Conservation (phyloP, 257 asterid genomes). For the Ajuga chamaepitys region DNA sequence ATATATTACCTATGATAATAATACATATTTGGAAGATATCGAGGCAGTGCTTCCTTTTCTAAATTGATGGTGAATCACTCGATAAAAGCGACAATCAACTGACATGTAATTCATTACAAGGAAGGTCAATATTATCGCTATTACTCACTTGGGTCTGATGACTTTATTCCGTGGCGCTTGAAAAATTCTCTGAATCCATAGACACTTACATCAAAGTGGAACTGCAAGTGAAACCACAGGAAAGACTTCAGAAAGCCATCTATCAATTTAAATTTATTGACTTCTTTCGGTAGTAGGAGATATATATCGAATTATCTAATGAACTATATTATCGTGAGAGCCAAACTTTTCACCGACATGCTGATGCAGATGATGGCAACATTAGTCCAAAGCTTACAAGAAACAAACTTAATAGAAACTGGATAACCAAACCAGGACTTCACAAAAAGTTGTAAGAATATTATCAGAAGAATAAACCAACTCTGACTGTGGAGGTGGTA, state of each 20-base stretch:
- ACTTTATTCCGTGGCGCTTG: conserved; percentile 56
- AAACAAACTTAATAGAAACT: no score
- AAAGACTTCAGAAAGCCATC: conserved; percentile 6
- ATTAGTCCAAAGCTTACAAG: no score
- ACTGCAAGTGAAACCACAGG: conserved; percentile 39
- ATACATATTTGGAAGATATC: background rate
- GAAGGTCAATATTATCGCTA: background rate
- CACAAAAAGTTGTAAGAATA: no score
- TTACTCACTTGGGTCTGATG: conserved; percentile 35
- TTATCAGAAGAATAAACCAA: no score
- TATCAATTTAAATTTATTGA: background rate
- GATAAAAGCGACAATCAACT: background rate
- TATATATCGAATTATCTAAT: no score
- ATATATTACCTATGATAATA: background rate
- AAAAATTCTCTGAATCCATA: conserved; percentile 91
- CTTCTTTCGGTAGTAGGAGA: background rate
- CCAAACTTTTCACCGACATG: no score
- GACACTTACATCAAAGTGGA: conserved; percentile 54
- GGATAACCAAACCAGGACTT: no score
- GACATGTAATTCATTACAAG: background rate
- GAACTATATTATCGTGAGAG: no score
- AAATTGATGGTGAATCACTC: background rate
- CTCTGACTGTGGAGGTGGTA: no score
- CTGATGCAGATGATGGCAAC: no score
- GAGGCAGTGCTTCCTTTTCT: background rate